Evolutionary conservation across 2,329 filamentous ascomycete genomes (phyloP).

Genomic region (Bipolaris sorokiniana): DNA sequence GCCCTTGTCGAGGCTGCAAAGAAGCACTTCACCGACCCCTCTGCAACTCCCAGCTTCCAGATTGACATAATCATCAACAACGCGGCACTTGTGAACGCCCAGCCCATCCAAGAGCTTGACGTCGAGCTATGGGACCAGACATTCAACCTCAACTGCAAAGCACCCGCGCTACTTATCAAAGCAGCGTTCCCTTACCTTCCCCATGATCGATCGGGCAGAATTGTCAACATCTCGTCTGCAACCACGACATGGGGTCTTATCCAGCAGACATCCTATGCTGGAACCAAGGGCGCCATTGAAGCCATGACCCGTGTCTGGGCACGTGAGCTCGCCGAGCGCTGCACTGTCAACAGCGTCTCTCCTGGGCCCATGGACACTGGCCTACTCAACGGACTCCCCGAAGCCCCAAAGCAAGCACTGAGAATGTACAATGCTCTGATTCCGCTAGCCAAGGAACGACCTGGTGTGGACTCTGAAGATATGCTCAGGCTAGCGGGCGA

Average conservation of each 20-base stretch:
- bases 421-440: conserved; percentile 13
- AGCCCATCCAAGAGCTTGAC: conserved; percentile 14
- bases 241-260: conserved; percentile 15
- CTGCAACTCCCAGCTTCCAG: conserved; percentile 8
- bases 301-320: conserved; percentile 17
- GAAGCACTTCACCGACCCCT: conserved; percentile 4
- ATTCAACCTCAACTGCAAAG: conserved; percentile 14
- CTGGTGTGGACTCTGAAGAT: conserved; percentile 8
- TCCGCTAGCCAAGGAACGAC: conserved; percentile 7
- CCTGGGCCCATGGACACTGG: conserved; percentile 14
- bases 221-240: conserved; percentile 15
- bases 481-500: conserved; percentile 9
- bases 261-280: conserved; percentile 14
- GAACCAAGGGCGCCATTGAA: conserved; percentile 13
- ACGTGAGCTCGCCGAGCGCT: conserved; percentile 9
- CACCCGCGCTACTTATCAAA: conserved; percentile 13
- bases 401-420: conserved; percentile 8
- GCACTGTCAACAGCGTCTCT: conserved; percentile 12
- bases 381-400: conserved; percentile 10
- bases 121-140: conserved; percentile 13
- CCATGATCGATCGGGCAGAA: conserved; percentile 9
- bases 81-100: conserved; percentile 11
- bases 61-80: conserved; percentile 16
- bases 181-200: conserved; percentile 12
- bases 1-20: conserved; percentile 13